These are phyloP conservation scores for Fusarium sp. DNA, from an alignment of 2,329 filamentous ascomycete species.

Conservation along the genomic window DNA sequence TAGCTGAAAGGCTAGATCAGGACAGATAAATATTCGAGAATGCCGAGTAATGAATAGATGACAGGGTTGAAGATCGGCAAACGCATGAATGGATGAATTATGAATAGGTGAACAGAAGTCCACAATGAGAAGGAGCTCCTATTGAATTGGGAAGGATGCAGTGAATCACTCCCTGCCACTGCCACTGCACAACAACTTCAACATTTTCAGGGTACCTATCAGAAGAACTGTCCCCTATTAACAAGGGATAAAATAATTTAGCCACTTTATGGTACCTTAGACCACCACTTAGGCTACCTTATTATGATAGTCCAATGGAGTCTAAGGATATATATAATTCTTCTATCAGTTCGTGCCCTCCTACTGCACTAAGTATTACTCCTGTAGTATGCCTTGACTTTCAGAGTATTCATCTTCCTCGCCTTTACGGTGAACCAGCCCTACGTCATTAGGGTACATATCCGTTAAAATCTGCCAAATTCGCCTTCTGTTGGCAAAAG, in stretches of 20 bases:
- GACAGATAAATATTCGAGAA: not conserved
- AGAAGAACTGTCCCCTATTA: too few relatives aligned
- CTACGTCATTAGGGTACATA: not conserved
- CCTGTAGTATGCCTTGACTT: too few relatives aligned
- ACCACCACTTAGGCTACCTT: too few relatives aligned
- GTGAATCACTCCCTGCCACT: slow-evolving; percentile 3
- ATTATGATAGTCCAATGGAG: too few relatives aligned
- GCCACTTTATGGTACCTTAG: too few relatives aligned
- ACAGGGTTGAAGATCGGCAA: not conserved
- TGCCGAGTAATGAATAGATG: not conserved
- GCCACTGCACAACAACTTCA: not conserved
- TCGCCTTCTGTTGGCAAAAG: not conserved
- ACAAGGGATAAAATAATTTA: too few relatives aligned
- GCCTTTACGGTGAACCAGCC: not conserved
- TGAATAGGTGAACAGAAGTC: not conserved
- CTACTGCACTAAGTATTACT: too few relatives aligned
- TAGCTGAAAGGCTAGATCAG: too few relatives aligned
- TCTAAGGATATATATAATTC: too few relatives aligned
- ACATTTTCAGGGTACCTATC: not conserved
- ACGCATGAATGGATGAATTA: not conserved
- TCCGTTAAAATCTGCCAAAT: not conserved
- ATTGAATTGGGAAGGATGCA: not conserved
- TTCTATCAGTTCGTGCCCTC: too few relatives aligned
- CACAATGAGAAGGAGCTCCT: not conserved
- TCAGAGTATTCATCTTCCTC: not conserved